phyloP scores from a whole-genome alignment of 1,284 basidiomycete genomes.

The Melanopsichium pennsylvanicum region DNA sequence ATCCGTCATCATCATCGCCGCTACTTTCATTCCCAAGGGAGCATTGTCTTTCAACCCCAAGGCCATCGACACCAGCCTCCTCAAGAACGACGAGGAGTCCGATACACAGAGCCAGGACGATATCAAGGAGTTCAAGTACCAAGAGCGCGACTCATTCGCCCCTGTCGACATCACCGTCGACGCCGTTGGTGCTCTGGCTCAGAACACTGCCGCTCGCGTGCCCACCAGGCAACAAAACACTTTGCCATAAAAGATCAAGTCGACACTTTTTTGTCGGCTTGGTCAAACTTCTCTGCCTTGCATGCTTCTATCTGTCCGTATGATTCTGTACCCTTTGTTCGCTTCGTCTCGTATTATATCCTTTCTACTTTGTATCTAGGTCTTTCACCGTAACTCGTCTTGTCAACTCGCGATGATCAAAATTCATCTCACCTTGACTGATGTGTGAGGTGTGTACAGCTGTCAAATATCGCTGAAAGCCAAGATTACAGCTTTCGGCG shows the following conservation, averaged over 20 bases:
- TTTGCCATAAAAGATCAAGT: not conserved
- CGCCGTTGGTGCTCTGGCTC: slow-evolving; percentile 40
- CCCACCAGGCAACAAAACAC: not conserved
- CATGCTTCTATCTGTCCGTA: too few species aligned
- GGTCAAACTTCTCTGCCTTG: too few species aligned
- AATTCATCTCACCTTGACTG: too few species aligned
- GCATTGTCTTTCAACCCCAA: slow-evolving; percentile 65
- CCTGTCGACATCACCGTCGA: slow-evolving; percentile 37
- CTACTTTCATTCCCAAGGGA: slow-evolving; percentile 65
- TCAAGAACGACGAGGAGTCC: slow-evolving; percentile 48
- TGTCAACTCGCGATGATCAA: too few species aligned
- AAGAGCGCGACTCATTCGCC: slow-evolving; percentile 41
- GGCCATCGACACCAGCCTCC: slow-evolving; percentile 49
- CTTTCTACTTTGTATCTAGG: not conserved
- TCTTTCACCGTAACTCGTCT: too few species aligned
- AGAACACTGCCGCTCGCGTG: slow-evolving; percentile 43
- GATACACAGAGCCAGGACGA: slow-evolving; percentile 19
- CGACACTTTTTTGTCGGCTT: not conserved
- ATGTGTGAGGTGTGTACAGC: too few species aligned
- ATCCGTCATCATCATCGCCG: slow-evolving; percentile 62
- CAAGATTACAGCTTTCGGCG: slow-evolving; percentile 1
- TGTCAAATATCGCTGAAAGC: not conserved
- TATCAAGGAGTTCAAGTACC: slow-evolving; percentile 42
- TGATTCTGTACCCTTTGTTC: too few species aligned
- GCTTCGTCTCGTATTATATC: not conserved